Evolutionary conservation across 306 rosid genomes (phyloP).

Genomic region (Citrullus mucosospermus): DNA sequence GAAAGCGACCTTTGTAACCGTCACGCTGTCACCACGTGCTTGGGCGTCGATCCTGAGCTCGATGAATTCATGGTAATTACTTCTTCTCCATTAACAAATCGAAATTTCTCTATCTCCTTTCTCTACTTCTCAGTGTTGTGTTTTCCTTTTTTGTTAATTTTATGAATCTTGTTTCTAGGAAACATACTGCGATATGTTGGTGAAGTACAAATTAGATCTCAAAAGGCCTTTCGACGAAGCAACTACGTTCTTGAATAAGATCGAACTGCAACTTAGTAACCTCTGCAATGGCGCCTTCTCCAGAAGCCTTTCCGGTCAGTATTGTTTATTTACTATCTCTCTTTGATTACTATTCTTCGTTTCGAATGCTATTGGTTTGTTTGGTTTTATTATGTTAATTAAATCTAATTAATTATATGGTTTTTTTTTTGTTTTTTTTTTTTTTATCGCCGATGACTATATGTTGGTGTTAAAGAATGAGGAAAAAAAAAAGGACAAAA

Average conservation of each 20-base stretch:
- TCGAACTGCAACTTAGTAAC: constrained; percentile 59
- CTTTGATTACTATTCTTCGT: constrained; percentile 2
- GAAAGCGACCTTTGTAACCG: constrained; percentile 48
- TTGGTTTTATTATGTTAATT: constrained; percentile 14
- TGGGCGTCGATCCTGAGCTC: constrained; percentile 98
- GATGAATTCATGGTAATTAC: constrained; percentile 92
- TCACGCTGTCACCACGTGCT: constrained; percentile 65
- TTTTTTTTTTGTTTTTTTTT: background rate
- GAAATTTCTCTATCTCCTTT: background rate
- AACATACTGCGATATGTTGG: constrained; percentile 73
- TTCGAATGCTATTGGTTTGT: constrained; percentile 6
- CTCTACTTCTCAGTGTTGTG: background rate
- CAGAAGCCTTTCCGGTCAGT: constrained; percentile 55
- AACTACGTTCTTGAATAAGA: constrained; percentile 69
- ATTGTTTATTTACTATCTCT: background rate
- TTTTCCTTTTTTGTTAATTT: background rate
- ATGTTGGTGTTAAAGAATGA: background rate
- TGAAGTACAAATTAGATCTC: constrained; percentile 79
- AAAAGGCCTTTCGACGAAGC: constrained; percentile 89
- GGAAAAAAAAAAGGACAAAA: too few species aligned
- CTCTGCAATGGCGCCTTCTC: constrained; percentile 55
- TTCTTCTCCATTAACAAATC: constrained; percentile 12
- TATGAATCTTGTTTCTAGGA: constrained; percentile 23
- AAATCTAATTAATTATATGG: background rate
- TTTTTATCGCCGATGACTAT: background rate